Conservation (phyloP, 2,329 filamentous ascomycete genomes). For the Alternaria dauci region DNA sequence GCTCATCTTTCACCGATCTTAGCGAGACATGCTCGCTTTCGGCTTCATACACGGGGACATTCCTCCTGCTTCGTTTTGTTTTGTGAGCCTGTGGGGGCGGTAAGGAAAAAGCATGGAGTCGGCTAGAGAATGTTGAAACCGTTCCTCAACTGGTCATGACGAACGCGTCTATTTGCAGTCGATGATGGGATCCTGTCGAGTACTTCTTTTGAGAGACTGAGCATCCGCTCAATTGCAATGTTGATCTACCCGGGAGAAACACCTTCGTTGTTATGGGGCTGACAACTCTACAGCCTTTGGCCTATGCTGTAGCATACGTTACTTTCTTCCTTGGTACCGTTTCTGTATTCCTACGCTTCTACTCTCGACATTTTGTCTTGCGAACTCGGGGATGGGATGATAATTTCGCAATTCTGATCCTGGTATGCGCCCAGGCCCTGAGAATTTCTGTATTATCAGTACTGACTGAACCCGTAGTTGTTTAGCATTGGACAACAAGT, state of each 20-base stretch:
- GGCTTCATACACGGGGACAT: neutral
- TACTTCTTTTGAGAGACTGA: neutral
- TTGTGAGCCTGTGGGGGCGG: neutral
- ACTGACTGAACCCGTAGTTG: neutral
- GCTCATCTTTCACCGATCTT: neutral
- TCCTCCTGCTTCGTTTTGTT: neutral
- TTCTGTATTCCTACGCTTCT: constrained; percentile 28
- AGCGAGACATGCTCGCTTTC: neutral
- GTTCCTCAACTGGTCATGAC: neutral
- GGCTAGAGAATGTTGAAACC: constrained; percentile 1
- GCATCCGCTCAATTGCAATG: neutral
- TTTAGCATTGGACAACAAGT: constrained; percentile 29
- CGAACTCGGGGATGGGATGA: constrained; percentile 31
- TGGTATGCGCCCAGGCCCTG: neutral
- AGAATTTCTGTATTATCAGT: neutral
- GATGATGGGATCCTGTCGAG: neutral
- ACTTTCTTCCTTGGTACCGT: constrained; percentile 25
- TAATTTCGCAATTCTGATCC: constrained; percentile 20
- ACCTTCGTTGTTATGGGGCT: constrained; percentile 14
- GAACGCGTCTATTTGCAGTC: neutral
- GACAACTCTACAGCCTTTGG: constrained; percentile 24
- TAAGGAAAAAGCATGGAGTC: neutral
- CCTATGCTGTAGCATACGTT: constrained; percentile 29
- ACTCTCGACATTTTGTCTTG: constrained; percentile 25
- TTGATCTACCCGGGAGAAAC: neutral